phyloP scores from a whole-genome alignment of 192 early-diverging fungal species.

The Pilaira anomala region DNA sequence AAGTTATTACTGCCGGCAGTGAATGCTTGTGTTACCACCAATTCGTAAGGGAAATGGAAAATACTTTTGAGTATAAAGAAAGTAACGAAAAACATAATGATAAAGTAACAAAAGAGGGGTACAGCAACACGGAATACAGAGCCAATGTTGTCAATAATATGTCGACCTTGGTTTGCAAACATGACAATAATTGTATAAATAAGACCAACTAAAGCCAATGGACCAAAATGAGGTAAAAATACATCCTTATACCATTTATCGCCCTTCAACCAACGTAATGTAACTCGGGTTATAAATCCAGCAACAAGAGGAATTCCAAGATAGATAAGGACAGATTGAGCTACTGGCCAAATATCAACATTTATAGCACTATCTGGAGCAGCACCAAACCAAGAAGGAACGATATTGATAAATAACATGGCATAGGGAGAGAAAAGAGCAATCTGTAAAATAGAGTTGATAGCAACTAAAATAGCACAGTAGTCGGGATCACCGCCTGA shows the following conservation, averaged over 20 bases:
- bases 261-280: slow-evolving; percentile 27
- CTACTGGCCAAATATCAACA: slow-evolving; percentile 56
- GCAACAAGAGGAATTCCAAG: slow-evolving; percentile 63
- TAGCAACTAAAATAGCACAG: slow-evolving; percentile 66
- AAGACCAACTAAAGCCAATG: slow-evolving; percentile 55
- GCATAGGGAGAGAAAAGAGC: slow-evolving; percentile 59
- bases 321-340: slow-evolving; percentile 56
- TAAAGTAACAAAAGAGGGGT: slow-evolving; percentile 64
- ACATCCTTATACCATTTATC: slow-evolving; percentile 51
- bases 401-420: slow-evolving; percentile 53
- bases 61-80: slow-evolving; percentile 36
- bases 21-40: slow-evolving; percentile 57
- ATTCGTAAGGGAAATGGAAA: slow-evolving; percentile 40
- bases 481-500: slow-evolving; percentile 63
- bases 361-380: slow-evolving; percentile 19
- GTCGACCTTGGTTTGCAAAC: slow-evolving; percentile 63
- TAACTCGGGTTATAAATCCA: slow-evolving; percentile 55
- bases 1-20: slow-evolving; percentile 71
- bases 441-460: slow-evolving; percentile 69
- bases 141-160: slow-evolving; percentile 60
- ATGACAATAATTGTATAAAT: slow-evolving; percentile 69
- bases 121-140: slow-evolving; percentile 56
- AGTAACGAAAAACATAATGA: slow-evolving; percentile 49
- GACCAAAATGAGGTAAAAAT: slow-evolving; percentile 56
- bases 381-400: slow-evolving; percentile 39